phyloP scores from a whole-genome alignment of 2,329 filamentous ascomycete genomes.

The Talaromyces sp. region DNA sequence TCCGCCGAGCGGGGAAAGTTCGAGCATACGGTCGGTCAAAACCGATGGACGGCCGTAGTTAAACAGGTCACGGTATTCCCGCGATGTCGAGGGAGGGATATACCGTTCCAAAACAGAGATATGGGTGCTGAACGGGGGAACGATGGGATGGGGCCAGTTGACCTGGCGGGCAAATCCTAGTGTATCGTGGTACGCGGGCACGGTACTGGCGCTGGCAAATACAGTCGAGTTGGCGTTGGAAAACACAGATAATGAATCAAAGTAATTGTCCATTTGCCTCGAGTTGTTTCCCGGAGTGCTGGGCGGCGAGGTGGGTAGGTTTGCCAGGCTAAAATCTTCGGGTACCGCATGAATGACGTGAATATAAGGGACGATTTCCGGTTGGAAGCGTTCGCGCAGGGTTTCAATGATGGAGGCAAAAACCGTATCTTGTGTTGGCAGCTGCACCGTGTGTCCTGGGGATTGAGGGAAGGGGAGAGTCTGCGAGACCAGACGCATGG shows the following conservation, averaged over 20 bases:
- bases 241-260: conserved; percentile 35
- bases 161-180: conserved; percentile 40
- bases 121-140: conserved; percentile 57
- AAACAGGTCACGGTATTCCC: conserved; percentile 59
- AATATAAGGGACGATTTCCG: conserved; percentile 54
- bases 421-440: conserved; percentile 33
- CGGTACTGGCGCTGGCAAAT: conserved; percentile 59
- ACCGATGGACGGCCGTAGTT: conserved; percentile 51
- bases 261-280: conserved; percentile 55
- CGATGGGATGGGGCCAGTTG: conserved; percentile 54
- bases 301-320: conserved; percentile 60
- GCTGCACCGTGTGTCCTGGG: conserved; percentile 26
- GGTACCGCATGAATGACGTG: conserved; percentile 62
- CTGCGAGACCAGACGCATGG: conserved; percentile 56
- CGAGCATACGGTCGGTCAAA: conserved; percentile 57
- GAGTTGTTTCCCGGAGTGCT: conserved; percentile 48
- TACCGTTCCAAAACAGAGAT: conserved; percentile 61
- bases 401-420: conserved; percentile 53
- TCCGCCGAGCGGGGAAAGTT: conserved; percentile 55
- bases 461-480: conserved; percentile 52
- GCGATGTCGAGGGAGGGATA: conserved; percentile 56
- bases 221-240: conserved; percentile 39
- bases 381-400: conserved; percentile 50
- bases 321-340: conserved; percentile 57
- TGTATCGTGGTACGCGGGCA: conserved; percentile 55